These are phyloP conservation scores for Phytophthora aleatoria DNA, from an alignment of 352 stramenopile species.

Conservation along the genomic window DNA sequence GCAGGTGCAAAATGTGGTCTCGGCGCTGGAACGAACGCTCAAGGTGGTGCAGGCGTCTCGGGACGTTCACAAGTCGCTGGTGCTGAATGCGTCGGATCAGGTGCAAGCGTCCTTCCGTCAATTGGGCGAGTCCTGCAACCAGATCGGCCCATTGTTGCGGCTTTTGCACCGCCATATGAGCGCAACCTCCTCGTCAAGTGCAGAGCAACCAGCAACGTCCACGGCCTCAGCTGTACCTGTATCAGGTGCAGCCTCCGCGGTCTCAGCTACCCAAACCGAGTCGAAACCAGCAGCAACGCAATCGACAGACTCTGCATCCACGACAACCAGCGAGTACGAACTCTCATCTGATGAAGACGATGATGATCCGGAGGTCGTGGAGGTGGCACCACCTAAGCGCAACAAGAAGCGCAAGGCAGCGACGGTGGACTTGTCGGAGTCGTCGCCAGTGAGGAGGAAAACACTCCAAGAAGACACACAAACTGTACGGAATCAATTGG, in stretches of 20 bases:
- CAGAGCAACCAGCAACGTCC: background rate
- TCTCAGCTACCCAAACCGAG: background rate
- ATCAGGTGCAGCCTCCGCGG: background rate
- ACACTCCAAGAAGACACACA: conserved; percentile 1
- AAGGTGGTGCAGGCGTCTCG: conserved; percentile 27
- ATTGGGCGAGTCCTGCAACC: conserved; percentile 26
- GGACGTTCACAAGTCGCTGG: conserved; percentile 25
- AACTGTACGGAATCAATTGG: conserved; percentile 1
- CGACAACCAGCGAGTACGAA: conserved; percentile 20
- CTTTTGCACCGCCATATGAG: conserved; percentile 23
- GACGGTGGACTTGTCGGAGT: conserved; percentile 18
- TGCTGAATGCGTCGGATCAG: conserved; percentile 19
- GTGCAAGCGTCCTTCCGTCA: conserved; percentile 24
- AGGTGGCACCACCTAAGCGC: conserved; percentile 7
- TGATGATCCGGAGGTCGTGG: conserved; percentile 13
- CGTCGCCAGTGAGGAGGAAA: conserved; percentile 7
- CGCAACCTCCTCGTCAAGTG: background rate
- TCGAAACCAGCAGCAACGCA: conserved; percentile 4
- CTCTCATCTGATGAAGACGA: conserved; percentile 10
- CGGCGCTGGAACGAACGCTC: conserved; percentile 14
- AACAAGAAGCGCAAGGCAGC: conserved; percentile 26
- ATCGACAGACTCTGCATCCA: conserved; percentile 8
- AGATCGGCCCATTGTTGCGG: conserved; percentile 21
- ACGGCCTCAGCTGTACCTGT: background rate
- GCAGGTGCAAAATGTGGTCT: conserved; percentile 16